Evolutionary conservation across 306 rosid genomes (phyloP).

Genomic region (Lablab purpureus): DNA sequence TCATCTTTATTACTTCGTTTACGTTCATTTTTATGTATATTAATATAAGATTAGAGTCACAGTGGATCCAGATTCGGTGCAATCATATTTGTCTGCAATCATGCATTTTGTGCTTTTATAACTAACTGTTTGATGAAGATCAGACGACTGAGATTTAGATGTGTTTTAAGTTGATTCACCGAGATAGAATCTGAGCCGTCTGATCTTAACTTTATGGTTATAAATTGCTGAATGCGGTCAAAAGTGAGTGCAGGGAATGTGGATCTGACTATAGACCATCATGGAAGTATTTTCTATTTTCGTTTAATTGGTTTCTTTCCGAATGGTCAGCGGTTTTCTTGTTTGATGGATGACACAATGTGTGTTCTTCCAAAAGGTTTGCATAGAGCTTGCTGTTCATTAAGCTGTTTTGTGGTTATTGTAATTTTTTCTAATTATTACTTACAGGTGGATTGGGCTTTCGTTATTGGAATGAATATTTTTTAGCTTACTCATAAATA

Average conservation of each 20-base stretch:
- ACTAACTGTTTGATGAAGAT: not conserved
- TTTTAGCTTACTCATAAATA: constrained; percentile 44
- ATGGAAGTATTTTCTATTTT: not conserved
- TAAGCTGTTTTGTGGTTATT: constrained; percentile 23
- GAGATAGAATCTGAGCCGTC: not conserved
- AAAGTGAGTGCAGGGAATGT: not conserved
- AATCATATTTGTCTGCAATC: not conserved
- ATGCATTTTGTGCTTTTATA: not conserved
- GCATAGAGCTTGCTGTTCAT: not conserved
- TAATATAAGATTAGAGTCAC: not conserved
- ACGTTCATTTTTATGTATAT: constrained; percentile 7
- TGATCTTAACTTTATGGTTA: not conserved
- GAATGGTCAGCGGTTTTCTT: constrained; percentile 5
- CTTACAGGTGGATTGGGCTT: constrained; percentile 54
- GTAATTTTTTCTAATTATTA: constrained; percentile 34
- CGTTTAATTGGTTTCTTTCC: constrained; percentile 26
- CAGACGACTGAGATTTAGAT: not conserved
- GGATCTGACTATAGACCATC: not conserved
- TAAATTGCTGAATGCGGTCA: not conserved
- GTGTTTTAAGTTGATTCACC: not conserved
- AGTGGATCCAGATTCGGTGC: not conserved
- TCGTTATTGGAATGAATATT: constrained; percentile 50
- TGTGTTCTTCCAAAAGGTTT: not conserved
- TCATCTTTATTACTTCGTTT: not conserved
- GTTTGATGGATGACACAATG: constrained; percentile 22